Base-by-base conservation (phyloP, 2,329 filamentous ascomycete species). In the Fusarium haematococcum region DNA sequence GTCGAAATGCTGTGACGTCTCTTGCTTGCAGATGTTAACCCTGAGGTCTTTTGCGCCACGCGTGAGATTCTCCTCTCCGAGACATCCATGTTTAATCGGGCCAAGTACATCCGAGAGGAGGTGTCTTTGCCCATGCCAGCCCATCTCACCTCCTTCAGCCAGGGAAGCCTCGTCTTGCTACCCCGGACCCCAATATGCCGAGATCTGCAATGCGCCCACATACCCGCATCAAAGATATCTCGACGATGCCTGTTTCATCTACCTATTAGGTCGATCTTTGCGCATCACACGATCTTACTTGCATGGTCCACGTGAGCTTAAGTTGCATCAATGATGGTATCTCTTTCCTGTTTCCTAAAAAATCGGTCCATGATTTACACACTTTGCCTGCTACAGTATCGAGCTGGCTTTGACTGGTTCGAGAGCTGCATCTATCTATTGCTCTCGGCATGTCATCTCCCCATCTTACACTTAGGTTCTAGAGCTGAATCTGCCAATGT, bases 61-160 rank as follows among this genome's bases (percentile, higher is more conserved):
- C 37, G 27, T 39, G 62, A 43, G 50, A 54, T 32, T 39, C 58
- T 71, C 54, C 33, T 52, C 45, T 63, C 71, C 54, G 62, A 74
- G 72, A 74, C 71, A 73, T 59, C n/a, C 30, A 37, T 60, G 30
- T 43, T 35, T 57, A 35, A 52, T 70, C 71, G 71, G 69, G 65
- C 61, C 41, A 73, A 69, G 69, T 61, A 62, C 65, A 73, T 56
- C 68, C 68, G 69, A 75, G 63, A 41, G 45, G 27, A 43, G 16
- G 35, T 14, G 20, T 11, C n/a, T 16, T 54, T 32, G 20, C 67
- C 54, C 71, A 74, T 75, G 50, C 71, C 71, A 74, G 48, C 35
- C n/a, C 65, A 50, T 54, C 41, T 65, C 57, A 63, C 41, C 45
- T 63, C 56, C 37, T 23, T 54, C 25, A 33, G 43, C 48, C 37